Evolutionary conservation across 2,329 filamentous ascomycete species (phyloP).

Genomic region (Hymenoscyphus fructigenus): DNA sequence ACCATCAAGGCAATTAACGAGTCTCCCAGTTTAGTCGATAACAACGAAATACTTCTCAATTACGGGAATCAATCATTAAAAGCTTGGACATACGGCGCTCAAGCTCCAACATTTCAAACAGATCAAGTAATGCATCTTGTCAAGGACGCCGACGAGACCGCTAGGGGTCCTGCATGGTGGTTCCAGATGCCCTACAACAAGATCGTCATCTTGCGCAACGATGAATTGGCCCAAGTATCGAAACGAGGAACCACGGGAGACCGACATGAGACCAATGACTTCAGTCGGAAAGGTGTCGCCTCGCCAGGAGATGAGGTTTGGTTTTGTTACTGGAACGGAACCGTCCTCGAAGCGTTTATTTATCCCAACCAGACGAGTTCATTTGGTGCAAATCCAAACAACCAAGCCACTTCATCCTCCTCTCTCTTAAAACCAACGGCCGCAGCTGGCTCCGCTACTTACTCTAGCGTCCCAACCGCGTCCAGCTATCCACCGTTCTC

Average conservation of each 20-base stretch:
- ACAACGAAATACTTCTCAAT: constrained; percentile 36
- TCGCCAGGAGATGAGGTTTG: constrained; percentile 61
- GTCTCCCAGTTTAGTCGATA: constrained; percentile 26
- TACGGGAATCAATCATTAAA: constrained; percentile 41
- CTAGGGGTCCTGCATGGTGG: constrained; percentile 61
- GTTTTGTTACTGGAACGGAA: constrained; percentile 70
- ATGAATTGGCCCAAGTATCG: constrained; percentile 19
- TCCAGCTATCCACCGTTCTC: constrained; percentile 19
- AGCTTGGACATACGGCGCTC: constrained; percentile 58
- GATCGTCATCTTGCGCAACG: constrained; percentile 51
- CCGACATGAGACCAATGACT: background rate
- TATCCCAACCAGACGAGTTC: constrained; percentile 49
- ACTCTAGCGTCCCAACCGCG: constrained; percentile 32
- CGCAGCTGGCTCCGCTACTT: constrained; percentile 8
- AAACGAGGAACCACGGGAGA: background rate
- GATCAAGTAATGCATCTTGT: constrained; percentile 53
- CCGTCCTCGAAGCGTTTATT: constrained; percentile 65
- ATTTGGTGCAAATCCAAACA: constrained; percentile 32
- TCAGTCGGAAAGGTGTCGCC: constrained; percentile 37
- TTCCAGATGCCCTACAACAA: constrained; percentile 65
- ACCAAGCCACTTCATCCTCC: constrained; percentile 9
- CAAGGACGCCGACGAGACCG: constrained; percentile 54
- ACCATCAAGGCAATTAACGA: constrained; percentile 19
- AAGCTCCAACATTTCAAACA: constrained; percentile 51
- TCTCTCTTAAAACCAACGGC: constrained; percentile 8